Percentiles rank a stretch among this genome's conserved stretches.
Evolutionary conservation across 805 yeast genomes (phyloP).

Genomic region (Teunomyces funiuensis): DNA sequence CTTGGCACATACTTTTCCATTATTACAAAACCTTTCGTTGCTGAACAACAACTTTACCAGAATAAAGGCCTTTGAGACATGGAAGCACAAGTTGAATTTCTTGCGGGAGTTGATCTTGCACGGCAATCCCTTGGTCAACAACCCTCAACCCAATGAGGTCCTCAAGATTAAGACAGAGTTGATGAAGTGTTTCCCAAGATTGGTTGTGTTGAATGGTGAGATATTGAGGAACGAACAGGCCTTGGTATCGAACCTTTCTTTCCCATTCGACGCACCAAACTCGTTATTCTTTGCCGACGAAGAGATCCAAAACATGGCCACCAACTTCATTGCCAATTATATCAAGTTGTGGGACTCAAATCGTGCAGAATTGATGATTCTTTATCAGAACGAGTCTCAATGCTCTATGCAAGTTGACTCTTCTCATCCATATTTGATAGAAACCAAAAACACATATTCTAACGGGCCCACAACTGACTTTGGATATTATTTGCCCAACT

Average conservation of each 20-base stretch:
- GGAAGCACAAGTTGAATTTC: conserved; percentile 72
- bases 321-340: conserved; percentile 76
- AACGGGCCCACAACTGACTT: conserved; percentile 33
- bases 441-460: conserved; percentile 9
- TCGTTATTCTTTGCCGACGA: conserved; percentile 79
- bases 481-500: conserved; percentile 67
- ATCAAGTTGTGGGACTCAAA: conserved; percentile 80
- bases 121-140: conserved; percentile 71
- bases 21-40: conserved; percentile 73
- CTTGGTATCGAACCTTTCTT: conserved; percentile 47
- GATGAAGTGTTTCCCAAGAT: conserved; percentile 72
- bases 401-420: conserved; percentile 81
- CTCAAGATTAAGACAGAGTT: conserved; percentile 59
- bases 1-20: conserved; percentile 73
- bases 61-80: conserved; percentile 61
- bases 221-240: conserved; percentile 72
- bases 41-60: conserved; percentile 69
- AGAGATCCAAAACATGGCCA: conserved; percentile 66
- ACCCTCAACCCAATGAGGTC: conserved; percentile 20
- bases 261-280: conserved; percentile 57
- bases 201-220: conserved; percentile 75
- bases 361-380: conserved; percentile 62
- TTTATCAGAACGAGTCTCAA: conserved; percentile 82
- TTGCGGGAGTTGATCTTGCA: conserved; percentile 75
- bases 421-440: conserved; percentile 53